Percentiles rank a stretch among this genome's conserved stretches.
Conservation (phyloP, 2,329 filamentous ascomycete genomes). For the Penicillium thymicola region DNA sequence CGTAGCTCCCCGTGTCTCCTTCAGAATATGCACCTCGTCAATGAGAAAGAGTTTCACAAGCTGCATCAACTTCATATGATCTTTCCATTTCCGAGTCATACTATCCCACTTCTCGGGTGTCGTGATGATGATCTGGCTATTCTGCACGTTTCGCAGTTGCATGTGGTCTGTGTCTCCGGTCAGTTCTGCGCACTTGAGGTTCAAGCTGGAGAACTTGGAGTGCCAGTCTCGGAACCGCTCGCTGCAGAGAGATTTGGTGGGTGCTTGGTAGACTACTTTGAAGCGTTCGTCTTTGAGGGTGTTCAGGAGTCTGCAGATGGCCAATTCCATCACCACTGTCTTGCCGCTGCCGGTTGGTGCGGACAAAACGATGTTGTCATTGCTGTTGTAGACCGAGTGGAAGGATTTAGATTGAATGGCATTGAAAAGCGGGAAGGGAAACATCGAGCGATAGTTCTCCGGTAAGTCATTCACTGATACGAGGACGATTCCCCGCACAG, state of each 20-base stretch:
- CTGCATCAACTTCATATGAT: constrained; percentile 70
- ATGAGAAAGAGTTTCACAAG: constrained; percentile 78
- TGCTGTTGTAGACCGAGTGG: constrained; percentile 59
- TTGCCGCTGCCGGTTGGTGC: constrained; percentile 85
- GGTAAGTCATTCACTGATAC: constrained; percentile 61
- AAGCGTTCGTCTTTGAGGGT: constrained; percentile 58
- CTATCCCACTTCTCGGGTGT: constrained; percentile 93
- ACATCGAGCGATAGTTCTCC: constrained; percentile 66
- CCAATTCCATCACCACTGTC: constrained; percentile 75
- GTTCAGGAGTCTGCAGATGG: constrained; percentile 69
- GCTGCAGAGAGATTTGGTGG: constrained; percentile 77
- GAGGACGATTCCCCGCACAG: constrained; percentile 59
- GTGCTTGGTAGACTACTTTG: constrained; percentile 82
- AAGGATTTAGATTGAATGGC: constrained; percentile 81
- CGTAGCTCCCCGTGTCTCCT: constrained; percentile 73
- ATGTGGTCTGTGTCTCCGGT: constrained; percentile 73
- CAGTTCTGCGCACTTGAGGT: constrained; percentile 69
- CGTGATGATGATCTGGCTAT: constrained; percentile 77
- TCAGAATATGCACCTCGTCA: constrained; percentile 84
- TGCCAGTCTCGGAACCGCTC: constrained; percentile 76
- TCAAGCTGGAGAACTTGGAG: constrained; percentile 66
- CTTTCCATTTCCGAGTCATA: constrained; percentile 81
- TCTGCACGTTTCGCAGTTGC: constrained; percentile 66
- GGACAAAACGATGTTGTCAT: constrained; percentile 75
- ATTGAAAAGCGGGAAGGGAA: constrained; percentile 74